A percentile compares a stretch with the other conserved stretches of the same genome.
Conservation (phyloP, 768 basidiomycete genomes). For the Galerina marginata region DNA sequence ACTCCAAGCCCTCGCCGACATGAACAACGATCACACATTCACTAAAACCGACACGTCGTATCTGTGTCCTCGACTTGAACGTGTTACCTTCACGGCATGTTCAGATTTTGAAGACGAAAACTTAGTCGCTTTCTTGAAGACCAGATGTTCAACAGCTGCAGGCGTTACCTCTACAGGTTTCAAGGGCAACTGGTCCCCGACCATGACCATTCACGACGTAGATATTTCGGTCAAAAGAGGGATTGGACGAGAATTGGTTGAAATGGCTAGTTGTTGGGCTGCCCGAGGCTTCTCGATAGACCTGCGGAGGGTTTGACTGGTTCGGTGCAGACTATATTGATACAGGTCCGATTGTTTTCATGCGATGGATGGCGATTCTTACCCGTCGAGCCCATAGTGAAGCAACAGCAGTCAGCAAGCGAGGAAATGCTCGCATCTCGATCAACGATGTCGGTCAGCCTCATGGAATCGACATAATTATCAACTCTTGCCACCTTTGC, state of each 20-base stretch:
- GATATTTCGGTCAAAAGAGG: constrained; percentile 6
- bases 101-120: constrained; percentile 2
- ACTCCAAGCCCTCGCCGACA: constrained; percentile 15
- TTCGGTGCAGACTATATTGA: not conserved
- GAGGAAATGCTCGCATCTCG: not conserved
- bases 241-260: not conserved
- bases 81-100: constrained; percentile 6
- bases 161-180: not conserved
- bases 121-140: constrained; percentile 7
- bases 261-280: not conserved
- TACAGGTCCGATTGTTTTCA: too few species aligned
- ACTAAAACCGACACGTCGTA: not conserved
- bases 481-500: not conserved
- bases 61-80: constrained; percentile 13
- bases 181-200: too few species aligned
- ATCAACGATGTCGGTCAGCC: constrained; percentile 1
- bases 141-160: not conserved
- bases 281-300: constrained; percentile 1
- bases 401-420: too few species aligned
- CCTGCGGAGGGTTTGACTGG: not conserved
- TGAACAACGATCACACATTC: not conserved
- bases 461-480: not conserved
- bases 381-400: too few species aligned
- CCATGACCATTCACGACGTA: not conserved
- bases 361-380: too few species aligned